These are phyloP conservation scores for Kurtzmaniella fragi DNA, from an alignment of 805 yeast species.

Conservation along the genomic window DNA sequence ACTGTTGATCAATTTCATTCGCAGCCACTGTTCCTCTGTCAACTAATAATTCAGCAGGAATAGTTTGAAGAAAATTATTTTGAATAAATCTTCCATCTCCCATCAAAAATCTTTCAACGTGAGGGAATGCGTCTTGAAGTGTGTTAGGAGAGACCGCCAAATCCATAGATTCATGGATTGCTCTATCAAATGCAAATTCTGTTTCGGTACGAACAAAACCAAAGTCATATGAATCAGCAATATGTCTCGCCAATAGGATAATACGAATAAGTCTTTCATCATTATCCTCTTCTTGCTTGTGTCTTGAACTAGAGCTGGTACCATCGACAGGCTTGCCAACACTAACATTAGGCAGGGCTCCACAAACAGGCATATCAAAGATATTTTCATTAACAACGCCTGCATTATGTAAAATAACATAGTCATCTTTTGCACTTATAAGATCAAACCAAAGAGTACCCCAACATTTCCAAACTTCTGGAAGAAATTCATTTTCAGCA, in stretches of 20 bases:
- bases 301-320: slow-evolving; percentile 7
- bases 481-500: slow-evolving; percentile 55
- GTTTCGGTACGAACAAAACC: slow-evolving; percentile 48
- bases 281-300: slow-evolving; percentile 35
- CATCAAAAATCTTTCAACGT: slow-evolving; percentile 29
- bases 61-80: slow-evolving; percentile 33
- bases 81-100: slow-evolving; percentile 39
- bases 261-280: slow-evolving; percentile 49
- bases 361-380: slow-evolving; percentile 66
- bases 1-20: slow-evolving; percentile 9
- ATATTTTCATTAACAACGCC: slow-evolving; percentile 52
- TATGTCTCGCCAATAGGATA: slow-evolving; percentile 43
- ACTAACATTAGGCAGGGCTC: slow-evolving; percentile 34
- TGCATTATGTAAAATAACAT: slow-evolving; percentile 42
- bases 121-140: slow-evolving; percentile 16
- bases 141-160: slow-evolving; percentile 15
- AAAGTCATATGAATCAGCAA: slow-evolving; percentile 49
- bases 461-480: slow-evolving; percentile 84
- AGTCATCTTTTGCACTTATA: slow-evolving; percentile 49
- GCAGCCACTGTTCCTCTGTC: neutral
- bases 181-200: slow-evolving; percentile 39
- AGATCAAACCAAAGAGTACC: slow-evolving; percentile 77
- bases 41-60: slow-evolving; percentile 26
- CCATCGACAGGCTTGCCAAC: slow-evolving; percentile 6
- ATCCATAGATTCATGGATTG: slow-evolving; percentile 20